Base-by-base conservation (phyloP, 2,329 filamentous ascomycete genomes). In the Alternaria panax region DNA sequence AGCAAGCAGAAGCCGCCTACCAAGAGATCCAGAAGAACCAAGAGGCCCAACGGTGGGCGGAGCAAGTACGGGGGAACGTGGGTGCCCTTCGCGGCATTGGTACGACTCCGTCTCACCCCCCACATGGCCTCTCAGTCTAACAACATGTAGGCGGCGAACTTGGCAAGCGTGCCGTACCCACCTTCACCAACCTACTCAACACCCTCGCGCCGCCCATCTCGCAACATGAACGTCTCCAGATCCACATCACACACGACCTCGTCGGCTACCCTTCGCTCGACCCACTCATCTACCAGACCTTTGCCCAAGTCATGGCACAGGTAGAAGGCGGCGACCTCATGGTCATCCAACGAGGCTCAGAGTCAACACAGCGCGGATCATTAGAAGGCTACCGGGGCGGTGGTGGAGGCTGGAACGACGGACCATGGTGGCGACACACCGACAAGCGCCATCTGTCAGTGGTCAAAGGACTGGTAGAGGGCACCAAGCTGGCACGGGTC, bases 271-370 rank as follows among this genome's bases (percentile, higher is more conserved):
- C 95, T 3, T 94, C 92, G 18, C 88, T 99, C 69, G 94, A 98
- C 76, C 93, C 94, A 18, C 86, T 97, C 54, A 92, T 98, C 70
- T 92, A 98, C 80, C 86, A 87, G 58, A 93, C 95, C 64, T 99
- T 99, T 82, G 91, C 91, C 55, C 90, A 93, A 53, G 93, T 99
- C 72, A 99, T 99, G 95, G 87, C 93, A n/a, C 95, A 99, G 81
- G 95, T 99, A 45, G 95, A 99, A 80, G 95, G 95, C 65, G 95
- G 95, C 55, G 95, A 98, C 72, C 85, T 99, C 18, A 85, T 98
- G 54, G 95, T 99, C 55, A 88, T 98, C 61, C 95, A 99, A 80
- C 91, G 93, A 36, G 95, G 95, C 20, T 91, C 92, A 62, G 95
- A 98, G 79, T 92, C 89, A 48, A 87, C 89, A 46, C 88, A 87